Evolutionary conservation across 2,329 filamentous ascomycete genomes (phyloP), one percentile per base, ranked within the genome.

Genomic region (Colletotrichum spinosum): DNA sequence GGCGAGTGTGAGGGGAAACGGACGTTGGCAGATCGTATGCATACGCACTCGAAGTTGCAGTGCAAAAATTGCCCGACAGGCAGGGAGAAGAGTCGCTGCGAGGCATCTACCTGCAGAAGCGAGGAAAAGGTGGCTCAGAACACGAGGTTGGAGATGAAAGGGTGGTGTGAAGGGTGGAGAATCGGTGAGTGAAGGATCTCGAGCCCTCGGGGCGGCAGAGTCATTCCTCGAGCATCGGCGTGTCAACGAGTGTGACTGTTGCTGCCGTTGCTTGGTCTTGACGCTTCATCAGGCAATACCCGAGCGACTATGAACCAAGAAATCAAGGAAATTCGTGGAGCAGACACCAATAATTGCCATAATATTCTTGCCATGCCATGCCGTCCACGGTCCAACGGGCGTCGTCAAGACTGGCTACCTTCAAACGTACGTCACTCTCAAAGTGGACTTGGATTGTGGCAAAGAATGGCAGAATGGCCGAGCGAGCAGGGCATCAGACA

Each of bases 281-380:
- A 13, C 46, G 25, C 58, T 56, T 33, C 13, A 13, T 55, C 53
- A 25, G 48, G 48, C 50, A 57, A 52, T 44, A 9, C 11, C 25
- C 25, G 25, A 25, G 25, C 42, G 35, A n/a, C 42, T 35, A 49
- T 15, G 52, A 53, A 49, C 15, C 17, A 35, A 3, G 35, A 50
- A 56, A 62, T 35, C 63, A 45, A 33, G 62, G 48, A 52, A 49
- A 10, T 37, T 10, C 55, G 44, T 54, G 42, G 55, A 50, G 35
- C 7, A 37, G 35, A 17, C 13, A 50, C 34, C 52, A 53, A 66
- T 57, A 66, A 53, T 66, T 46, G 46, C 42, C 42, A 45, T 61
- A 52, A 35, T 45, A 39, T 63, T 52, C 25, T 25, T 25, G 25
- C 25, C 25, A 25, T 25, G 25, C 25, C 25, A 25, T 25, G 25